phyloP scores from a whole-genome alignment of 176 grass and related monocot genomes.

The Thalia dealbata region DNA sequence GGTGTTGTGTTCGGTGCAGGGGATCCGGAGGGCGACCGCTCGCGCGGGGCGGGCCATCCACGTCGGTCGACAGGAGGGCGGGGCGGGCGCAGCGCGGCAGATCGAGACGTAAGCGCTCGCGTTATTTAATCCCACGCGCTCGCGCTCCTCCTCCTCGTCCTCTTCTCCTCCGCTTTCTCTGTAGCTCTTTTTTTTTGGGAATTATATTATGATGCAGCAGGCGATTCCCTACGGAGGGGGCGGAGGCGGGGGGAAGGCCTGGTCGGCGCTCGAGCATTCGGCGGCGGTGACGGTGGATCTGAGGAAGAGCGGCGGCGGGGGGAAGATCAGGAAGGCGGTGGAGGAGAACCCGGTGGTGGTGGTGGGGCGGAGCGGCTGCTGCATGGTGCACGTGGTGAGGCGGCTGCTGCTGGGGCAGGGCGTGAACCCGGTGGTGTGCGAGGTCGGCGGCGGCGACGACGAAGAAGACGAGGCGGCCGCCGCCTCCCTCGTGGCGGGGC shows the following conservation, averaged over 20 bases:
- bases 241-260: background rate
- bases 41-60: background rate
- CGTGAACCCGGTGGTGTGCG: conserved; percentile 78
- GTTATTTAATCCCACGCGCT: no score
- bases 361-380: conserved; percentile 57
- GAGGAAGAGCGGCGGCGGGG: conserved; percentile 23
- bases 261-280: background rate
- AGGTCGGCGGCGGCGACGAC: conserved; percentile 34
- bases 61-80: background rate
- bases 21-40: background rate
- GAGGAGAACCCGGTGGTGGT: conserved; percentile 74
- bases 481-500: conserved; percentile 24
- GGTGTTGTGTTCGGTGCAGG: background rate
- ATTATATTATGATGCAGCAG: background rate
- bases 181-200: background rate
- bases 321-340: conserved; percentile 40
- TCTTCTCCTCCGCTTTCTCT: no score
- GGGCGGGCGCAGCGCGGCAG: background rate
- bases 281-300: background rate
- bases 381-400: conserved; percentile 95
- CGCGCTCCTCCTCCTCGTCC: background rate
- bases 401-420: conserved; percentile 59
- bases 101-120: no score
- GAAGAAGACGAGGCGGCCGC: background rate
- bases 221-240: background rate